phyloP scores from a whole-genome alignment of 148 eudicot genomes.

The Limonium bicolor region DNA sequence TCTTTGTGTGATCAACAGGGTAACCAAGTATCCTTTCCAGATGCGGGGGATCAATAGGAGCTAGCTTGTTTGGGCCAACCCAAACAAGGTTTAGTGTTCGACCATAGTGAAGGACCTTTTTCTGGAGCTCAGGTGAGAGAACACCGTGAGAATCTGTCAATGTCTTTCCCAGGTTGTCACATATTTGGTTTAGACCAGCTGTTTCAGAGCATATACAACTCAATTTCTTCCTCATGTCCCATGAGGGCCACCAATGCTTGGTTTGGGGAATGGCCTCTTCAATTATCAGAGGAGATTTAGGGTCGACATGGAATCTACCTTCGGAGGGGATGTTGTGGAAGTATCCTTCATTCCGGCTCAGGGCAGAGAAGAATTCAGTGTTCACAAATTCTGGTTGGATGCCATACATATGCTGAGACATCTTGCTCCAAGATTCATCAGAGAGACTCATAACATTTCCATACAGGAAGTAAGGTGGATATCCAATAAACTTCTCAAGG shows the following conservation, averaged over 20 bases:
- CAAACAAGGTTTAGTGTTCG: constrained; percentile 52
- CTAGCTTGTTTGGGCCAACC: constrained; percentile 49
- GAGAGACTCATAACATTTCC: constrained; percentile 58
- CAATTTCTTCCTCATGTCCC: constrained; percentile 79
- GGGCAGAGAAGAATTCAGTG: constrained; percentile 55
- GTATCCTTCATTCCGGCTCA: constrained; percentile 76
- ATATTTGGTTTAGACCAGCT: constrained; percentile 28
- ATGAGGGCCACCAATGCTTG: constrained; percentile 79
- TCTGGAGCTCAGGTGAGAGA: constrained; percentile 43
- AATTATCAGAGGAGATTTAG: constrained; percentile 61
- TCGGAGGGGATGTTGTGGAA: constrained; percentile 73
- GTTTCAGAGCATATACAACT: constrained; percentile 42
- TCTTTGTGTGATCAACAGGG: constrained; percentile 51
- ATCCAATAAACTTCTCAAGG: constrained; percentile 31
- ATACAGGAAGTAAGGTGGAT: constrained; percentile 77
- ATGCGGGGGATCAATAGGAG: constrained; percentile 58
- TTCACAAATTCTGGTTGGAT: constrained; percentile 59
- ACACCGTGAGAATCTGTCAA: constrained; percentile 32
- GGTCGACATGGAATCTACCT: constrained; percentile 35
- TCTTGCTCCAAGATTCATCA: constrained; percentile 48
- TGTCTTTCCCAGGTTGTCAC: constrained; percentile 37
- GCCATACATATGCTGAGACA: constrained; percentile 59
- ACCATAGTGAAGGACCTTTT: constrained; percentile 47
- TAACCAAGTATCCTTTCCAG: constrained; percentile 69
- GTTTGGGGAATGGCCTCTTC: constrained; percentile 56